Evolutionary conservation across 1,139 yeast species (phyloP), one percentile per base, ranked within the genome.

Genomic region (Hansenula sp.): DNA sequence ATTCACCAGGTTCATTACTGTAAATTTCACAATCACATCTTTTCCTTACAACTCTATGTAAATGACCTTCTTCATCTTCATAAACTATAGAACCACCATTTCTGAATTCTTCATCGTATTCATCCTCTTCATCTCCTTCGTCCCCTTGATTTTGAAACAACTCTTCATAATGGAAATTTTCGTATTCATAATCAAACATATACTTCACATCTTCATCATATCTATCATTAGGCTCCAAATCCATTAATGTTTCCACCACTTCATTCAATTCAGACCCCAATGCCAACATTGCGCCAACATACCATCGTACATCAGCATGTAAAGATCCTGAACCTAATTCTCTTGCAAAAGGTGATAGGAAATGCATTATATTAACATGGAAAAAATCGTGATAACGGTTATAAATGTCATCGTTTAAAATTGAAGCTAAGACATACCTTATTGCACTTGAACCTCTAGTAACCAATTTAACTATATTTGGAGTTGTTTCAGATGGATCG

Each of bases 131-230:
- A 13, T 29, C 24, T 12, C 59, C 48, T 2, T 47, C 53, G 26
- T 51, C 55, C 11, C 59, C 48, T 2, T 47, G 52, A 24, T 51
- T 54, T 8, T 52, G 55, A 30, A 48, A 51, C 6, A 48, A 18
- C 9, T 41, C 35, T 17, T 46, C 45, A 35, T 52, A 52, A 25
- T 49, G 50, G 43, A 44, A 48, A 37, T 54, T 53, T 30, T 64
- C 68, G 40, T 55, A 70, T 48, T 80, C 87, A 51, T 71, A 70
- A 41, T 81, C 88, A 57, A 82, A 82, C 62, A 84, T 79, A 53
- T 83, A 84, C 42, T 74, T 66, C 18, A 83, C 74, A 58, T 84
- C 92, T 48, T 82, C 89, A 55, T 84, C 94, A 48, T 76, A 80
- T 40, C 77, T 64, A 57, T 84, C 92, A 42, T 77, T 79, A 31